Percentiles rank a stretch among this genome's conserved stretches.
phyloP scores from a whole-genome alignment of 2,329 filamentous ascomycete species.

The Penicillium crustosum region DNA sequence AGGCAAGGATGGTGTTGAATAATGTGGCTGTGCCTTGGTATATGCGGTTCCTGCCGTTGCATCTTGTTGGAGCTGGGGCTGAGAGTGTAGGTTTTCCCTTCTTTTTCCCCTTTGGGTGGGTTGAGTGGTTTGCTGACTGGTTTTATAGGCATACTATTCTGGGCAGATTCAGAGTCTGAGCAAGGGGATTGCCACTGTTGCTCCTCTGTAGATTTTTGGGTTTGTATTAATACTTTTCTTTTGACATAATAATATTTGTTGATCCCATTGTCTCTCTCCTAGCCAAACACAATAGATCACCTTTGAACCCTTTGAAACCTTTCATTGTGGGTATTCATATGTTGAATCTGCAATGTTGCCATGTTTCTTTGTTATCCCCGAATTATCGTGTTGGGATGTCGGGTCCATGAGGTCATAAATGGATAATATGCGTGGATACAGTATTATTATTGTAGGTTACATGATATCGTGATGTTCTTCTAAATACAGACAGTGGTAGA shows the following conservation, averaged over 20 bases:
- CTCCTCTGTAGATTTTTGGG: slow-evolving; percentile 12
- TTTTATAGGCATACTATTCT: slow-evolving; percentile 20
- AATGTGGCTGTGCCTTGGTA: slow-evolving; percentile 28
- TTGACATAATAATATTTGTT: background rate
- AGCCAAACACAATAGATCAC: no score
- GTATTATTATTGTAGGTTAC: background rate
- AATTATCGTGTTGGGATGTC: background rate
- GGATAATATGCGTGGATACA: background rate
- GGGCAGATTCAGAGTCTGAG: slow-evolving; percentile 22
- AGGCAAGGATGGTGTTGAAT: slow-evolving; percentile 27
- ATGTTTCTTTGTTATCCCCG: background rate
- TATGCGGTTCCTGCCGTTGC: slow-evolving; percentile 24
- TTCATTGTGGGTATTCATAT: no score
- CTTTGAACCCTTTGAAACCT: no score
- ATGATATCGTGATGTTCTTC: background rate
- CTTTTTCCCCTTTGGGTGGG: background rate
- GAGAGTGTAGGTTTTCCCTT: slow-evolving; percentile 30
- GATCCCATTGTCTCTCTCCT: no score
- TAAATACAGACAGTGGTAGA: background rate
- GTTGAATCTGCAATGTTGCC: background rate
- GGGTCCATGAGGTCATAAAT: background rate
- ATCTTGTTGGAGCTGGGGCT: slow-evolving; percentile 31
- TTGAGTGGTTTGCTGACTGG: slow-evolving; percentile 8
- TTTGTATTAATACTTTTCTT: background rate
- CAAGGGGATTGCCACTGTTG: slow-evolving; percentile 20